These are phyloP conservation scores for Rhypophila decipiens DNA, from an alignment of 495 filamentous ascomycete species.

Conservation along the genomic window DNA sequence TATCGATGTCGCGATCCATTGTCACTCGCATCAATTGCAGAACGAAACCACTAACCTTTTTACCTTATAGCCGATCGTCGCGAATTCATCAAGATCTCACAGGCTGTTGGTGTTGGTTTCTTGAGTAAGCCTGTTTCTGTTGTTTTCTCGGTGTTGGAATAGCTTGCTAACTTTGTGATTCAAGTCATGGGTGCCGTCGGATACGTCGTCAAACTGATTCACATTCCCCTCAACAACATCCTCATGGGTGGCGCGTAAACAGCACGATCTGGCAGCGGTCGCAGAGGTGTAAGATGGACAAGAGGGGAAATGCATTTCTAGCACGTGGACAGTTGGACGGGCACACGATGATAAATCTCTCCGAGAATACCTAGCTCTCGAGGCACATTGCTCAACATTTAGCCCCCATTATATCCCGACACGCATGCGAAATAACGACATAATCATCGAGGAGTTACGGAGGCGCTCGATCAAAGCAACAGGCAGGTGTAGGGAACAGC, in stretches of 20 bases:
- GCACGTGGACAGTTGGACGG: no score
- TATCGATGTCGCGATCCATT: neutral
- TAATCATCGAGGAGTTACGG: no score
- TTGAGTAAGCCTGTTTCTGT: conserved; percentile 15
- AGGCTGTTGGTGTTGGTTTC: conserved; percentile 76
- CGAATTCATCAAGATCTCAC: conserved; percentile 91
- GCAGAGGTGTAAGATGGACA: neutral
- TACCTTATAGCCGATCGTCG: conserved; percentile 55
- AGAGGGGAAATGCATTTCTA: no score
- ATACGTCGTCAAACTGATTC: conserved; percentile 84
- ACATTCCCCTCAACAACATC: conserved; percentile 40
- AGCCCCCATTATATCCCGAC: neutral
- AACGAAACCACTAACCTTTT: neutral
- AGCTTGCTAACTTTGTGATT: neutral
- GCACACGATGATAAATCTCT: no score
- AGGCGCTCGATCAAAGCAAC: no score
- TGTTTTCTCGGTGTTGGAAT: neutral
- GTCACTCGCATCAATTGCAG: neutral
- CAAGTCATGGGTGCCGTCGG: conserved; percentile 12
- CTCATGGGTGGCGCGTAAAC: conserved; percentile 40
- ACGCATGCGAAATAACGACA: neutral
- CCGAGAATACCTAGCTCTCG: neutral
- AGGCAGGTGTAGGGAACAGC: no score
- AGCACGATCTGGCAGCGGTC: neutral
- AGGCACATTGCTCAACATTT: neutral